Percentiles rank a stretch among this genome's conserved stretches.
Conservation (phyloP, 139 green algal genomes). For the Axilococcus clingmanii region DNA sequence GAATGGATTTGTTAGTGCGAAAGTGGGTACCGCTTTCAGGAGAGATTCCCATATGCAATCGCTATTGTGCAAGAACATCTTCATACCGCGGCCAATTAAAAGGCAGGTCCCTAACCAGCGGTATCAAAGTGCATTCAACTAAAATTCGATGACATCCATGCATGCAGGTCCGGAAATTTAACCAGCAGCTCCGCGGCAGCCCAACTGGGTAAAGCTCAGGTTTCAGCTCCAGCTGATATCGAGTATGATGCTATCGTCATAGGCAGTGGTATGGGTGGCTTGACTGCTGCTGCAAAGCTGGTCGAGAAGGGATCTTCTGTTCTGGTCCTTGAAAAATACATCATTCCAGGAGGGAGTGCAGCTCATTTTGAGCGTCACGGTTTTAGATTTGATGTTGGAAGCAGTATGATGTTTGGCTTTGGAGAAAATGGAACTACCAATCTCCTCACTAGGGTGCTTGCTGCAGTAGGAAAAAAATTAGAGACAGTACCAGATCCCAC, state of each 20-base stretch:
- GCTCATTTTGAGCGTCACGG: slow-evolving; percentile 81
- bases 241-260: slow-evolving; percentile 87
- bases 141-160: no score
- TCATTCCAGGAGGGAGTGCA: slow-evolving; percentile 83
- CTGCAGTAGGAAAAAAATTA: slow-evolving; percentile 67
- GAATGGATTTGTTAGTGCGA: no score
- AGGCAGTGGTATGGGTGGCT: slow-evolving; percentile 82
- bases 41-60: no score
- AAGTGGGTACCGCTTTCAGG: no score
- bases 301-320: slow-evolving; percentile 68
- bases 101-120: no score
- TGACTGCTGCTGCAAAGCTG: slow-evolving; percentile 76
- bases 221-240: slow-evolving; percentile 30
- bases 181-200: background rate
- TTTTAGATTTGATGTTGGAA: slow-evolving; percentile 91
- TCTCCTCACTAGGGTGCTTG: slow-evolving; percentile 85
- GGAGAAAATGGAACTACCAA: slow-evolving; percentile 86
- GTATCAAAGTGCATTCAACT: no score
- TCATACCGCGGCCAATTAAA: no score
- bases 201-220: background rate
- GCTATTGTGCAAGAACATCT: no score
- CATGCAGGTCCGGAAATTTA: background rate
- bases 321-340: slow-evolving; percentile 82
- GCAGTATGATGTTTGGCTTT: slow-evolving; percentile 97
- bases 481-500: slow-evolving; percentile 83